Conservation (phyloP, 805 yeast species). For the Schizosaccharomyces osmophilus region DNA sequence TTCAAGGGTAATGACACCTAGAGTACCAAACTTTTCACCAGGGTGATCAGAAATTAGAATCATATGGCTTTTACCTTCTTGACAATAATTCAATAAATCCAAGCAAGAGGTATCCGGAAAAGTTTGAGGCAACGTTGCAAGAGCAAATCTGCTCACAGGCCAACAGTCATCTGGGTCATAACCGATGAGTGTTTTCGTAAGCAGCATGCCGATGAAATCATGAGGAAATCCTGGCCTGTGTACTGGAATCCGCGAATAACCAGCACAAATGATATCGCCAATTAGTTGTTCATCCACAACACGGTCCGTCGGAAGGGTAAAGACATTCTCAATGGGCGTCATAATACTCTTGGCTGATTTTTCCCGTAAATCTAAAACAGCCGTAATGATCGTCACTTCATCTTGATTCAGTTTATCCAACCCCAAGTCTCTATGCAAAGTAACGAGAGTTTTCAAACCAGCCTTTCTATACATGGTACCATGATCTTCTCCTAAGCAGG, state of each 20-base stretch:
- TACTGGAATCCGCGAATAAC: conserved; percentile 85
- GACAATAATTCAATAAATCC: conserved; percentile 83
- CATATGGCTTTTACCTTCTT: conserved; percentile 95
- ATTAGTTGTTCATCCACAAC: conserved; percentile 64
- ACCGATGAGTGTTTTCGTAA: conserved; percentile 75
- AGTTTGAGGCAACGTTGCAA: conserved; percentile 91
- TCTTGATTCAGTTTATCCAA: conserved; percentile 80
- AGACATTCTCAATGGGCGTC: conserved; percentile 85
- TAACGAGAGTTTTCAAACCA: conserved; percentile 80
- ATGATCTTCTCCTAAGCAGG: conserved; percentile 76
- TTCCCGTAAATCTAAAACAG: conserved; percentile 82
- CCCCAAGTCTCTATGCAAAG: conserved; percentile 83
- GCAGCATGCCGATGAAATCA: conserved; percentile 82
- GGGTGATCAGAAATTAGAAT: conserved; percentile 72
- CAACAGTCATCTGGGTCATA: conserved; percentile 91
- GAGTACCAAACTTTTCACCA: conserved; percentile 52
- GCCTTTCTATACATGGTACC: conserved; percentile 83
- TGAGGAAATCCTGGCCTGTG: conserved; percentile 71
- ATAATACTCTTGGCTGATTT: conserved; percentile 65
- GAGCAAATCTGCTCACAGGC: conserved; percentile 78
- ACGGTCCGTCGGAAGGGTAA: conserved; percentile 63
- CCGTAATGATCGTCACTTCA: conserved; percentile 85
- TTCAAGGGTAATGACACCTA: conserved; percentile 80
- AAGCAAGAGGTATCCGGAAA: conserved; percentile 75
- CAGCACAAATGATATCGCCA: conserved; percentile 76